Evolutionary conservation across 441 rosid species (phyloP), one percentile per base, ranked within the genome.

Genomic region (Corymbia calophylla): DNA sequence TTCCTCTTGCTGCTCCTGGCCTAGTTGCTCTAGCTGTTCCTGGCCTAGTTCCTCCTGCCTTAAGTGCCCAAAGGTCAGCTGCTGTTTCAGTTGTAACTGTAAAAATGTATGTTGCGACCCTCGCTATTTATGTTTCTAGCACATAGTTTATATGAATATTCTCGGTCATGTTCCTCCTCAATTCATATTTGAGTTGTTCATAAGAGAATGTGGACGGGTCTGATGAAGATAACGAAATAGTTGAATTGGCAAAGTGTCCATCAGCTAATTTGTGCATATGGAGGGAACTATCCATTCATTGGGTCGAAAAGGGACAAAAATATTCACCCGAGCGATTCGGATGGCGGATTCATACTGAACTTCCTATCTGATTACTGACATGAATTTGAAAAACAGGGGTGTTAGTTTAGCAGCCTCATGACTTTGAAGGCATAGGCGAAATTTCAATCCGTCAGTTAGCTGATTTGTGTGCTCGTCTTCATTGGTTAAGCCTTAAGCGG

Each of bases 101-200:
- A 92, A 90, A 93, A 93, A 92, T 66, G 77, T 64, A 16, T 96
- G 94, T 86, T 94, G 97, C 92, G 94, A 95, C 89, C 96, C 96
- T 54, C 93, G 96, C 88, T 95, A 93, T 92, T 89, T 93, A 84
- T 93, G 93, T 60, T 93, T 92, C 90, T 96, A 95, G 93, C 80
- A 91, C 86, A 80, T 11, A 21, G 77, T 56, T 90, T 58, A n/a
- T 56, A 82, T 87, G 82, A 88, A 90, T 17, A 29, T 53, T 53
- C 68, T n/a, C 1, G 39, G 85, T 89, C 48, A 62, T 82, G 53
- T 84, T 89, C 91, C 66, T 68, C 58, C 88, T 19, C 32, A 58
- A 80, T 53, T 68, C 86, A 56, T 89, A 89, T 87, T 87, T 39
- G 53, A 39, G 51, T 88, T 47, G 51, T 53, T 51, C 60, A 32